A percentile compares a stretch with the other conserved stretches of the same genome.
phyloP scores from a whole-genome alignment of 768 basidiomycete genomes.

The Strobilomyces echinocephalus region DNA sequence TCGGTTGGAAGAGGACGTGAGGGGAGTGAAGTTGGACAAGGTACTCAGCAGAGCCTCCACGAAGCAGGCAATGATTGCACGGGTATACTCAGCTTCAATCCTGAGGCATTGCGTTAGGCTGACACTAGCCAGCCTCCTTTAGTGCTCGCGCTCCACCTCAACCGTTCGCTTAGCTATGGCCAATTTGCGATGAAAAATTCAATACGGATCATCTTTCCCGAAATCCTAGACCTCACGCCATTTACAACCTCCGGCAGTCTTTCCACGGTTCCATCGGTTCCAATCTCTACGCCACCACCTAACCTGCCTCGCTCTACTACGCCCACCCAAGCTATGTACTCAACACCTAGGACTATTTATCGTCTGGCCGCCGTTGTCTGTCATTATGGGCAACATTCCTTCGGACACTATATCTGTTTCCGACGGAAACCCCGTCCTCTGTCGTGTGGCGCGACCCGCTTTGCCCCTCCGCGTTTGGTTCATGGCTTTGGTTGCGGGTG shows the following conservation, averaged over 20 bases:
- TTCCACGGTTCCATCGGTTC: conserved; percentile 59
- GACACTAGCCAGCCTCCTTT: conserved; percentile 57
- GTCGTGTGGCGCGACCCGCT: conserved; percentile 35
- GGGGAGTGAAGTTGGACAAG: conserved; percentile 75
- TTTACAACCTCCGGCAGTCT: conserved; percentile 81
- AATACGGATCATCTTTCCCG: conserved; percentile 75
- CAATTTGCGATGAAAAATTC: conserved; percentile 77
- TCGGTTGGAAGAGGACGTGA: conserved; percentile 78
- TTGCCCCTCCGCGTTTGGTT: conserved; percentile 34
- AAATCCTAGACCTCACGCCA: conserved; percentile 83
- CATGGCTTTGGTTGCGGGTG: conserved; percentile 47
- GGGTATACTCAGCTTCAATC: conserved; percentile 41
- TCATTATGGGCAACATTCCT: conserved; percentile 89
- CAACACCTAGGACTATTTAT: conserved; percentile 67
- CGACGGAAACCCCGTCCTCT: conserved; percentile 69
- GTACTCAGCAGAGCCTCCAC: conserved; percentile 71
- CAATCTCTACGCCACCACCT: conserved; percentile 65
- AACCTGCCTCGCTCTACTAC: conserved; percentile 46
- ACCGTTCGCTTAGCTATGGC: conserved; percentile 84
- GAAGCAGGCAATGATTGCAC: conserved; percentile 88
- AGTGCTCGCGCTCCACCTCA: conserved; percentile 84
- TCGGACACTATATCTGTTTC: conserved; percentile 93
- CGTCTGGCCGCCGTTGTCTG: conserved; percentile 82
- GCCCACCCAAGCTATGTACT: conserved; percentile 51
- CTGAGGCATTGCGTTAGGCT: conserved; percentile 8